Conservation (phyloP, 139 green algal species). For the Zygnema circumcarinatum region DNA sequence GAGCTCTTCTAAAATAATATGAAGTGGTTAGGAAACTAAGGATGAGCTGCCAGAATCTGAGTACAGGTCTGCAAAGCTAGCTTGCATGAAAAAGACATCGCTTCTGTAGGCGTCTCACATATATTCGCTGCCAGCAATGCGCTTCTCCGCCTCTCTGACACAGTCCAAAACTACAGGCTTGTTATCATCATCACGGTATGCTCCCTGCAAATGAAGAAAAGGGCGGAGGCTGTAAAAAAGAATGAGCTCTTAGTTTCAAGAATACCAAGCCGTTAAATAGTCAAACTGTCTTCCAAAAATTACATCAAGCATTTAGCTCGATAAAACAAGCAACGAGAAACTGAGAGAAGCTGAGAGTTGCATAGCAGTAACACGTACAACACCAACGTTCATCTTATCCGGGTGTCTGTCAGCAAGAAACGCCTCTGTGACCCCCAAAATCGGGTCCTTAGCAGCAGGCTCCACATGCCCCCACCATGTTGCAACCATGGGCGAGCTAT, state of each 20-base stretch:
- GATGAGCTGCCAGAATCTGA: no score
- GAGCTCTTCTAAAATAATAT: conserved; percentile 4
- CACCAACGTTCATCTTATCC: conserved; percentile 90
- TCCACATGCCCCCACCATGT: conserved; percentile 65
- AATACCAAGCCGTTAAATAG: no score
- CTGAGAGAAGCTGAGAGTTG: no score
- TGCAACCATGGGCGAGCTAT: neutral
- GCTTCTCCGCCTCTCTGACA: conserved; percentile 82
- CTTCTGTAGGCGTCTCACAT: no score
- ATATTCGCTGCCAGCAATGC: conserved; percentile 74
- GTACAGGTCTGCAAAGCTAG: no score
- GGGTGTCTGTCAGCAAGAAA: conserved; percentile 76
- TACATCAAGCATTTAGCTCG: no score
- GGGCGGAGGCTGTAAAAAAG: neutral
- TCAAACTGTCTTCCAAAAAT: no score
- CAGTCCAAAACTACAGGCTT: conserved; percentile 82
- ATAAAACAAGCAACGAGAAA: conserved; percentile 15
- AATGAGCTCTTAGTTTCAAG: no score
- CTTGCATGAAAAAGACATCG: no score
- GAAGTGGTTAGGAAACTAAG: neutral
- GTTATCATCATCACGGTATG: conserved; percentile 30
- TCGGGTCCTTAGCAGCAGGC: conserved; percentile 70
- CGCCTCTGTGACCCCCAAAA: conserved; percentile 76
- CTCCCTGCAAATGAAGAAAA: conserved; percentile 54
- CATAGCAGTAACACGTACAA: conserved; percentile 68